Evolutionary conservation across 1,139 yeast species (phyloP).

Genomic region (Pichia sp.): DNA sequence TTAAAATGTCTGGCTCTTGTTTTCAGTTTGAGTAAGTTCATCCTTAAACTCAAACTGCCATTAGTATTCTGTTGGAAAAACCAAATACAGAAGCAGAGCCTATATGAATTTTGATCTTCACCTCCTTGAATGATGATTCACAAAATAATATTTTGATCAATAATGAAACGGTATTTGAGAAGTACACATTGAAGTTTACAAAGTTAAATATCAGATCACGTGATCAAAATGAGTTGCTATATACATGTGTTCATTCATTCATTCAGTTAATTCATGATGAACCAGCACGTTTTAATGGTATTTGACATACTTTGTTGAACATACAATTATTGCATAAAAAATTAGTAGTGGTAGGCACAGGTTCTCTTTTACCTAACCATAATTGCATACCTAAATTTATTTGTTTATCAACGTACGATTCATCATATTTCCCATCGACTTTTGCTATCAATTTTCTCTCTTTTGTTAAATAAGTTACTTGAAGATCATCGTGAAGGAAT

Average conservation of each 20-base stretch:
- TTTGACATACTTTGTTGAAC: constrained; percentile 32
- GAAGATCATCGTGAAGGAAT: constrained; percentile 32
- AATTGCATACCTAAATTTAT: constrained; percentile 35
- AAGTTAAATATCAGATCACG: no score
- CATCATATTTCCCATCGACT: constrained; percentile 20
- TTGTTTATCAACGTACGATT: constrained; percentile 25
- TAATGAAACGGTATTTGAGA: no score
- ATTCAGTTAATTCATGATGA: background rate
- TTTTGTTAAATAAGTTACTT: constrained; percentile 48
- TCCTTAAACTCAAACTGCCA: no score
- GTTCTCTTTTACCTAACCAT: constrained; percentile 50
- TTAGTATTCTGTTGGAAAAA: no score
- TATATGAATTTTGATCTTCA: no score
- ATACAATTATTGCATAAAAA: constrained; percentile 45
- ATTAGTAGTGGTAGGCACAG: constrained; percentile 32
- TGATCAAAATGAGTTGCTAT: no score
- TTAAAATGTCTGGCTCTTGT: no score
- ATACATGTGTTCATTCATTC: background rate
- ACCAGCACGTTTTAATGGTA: constrained; percentile 3
- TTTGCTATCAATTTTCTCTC: constrained; percentile 25
- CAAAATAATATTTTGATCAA: no score
- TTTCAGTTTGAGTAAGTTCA: no score
- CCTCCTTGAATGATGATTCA: no score
- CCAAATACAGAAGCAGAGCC: no score
- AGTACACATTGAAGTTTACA: no score